Base-by-base conservation (phyloP, 768 basidiomycete genomes). In the Lyophyllum semitale region DNA sequence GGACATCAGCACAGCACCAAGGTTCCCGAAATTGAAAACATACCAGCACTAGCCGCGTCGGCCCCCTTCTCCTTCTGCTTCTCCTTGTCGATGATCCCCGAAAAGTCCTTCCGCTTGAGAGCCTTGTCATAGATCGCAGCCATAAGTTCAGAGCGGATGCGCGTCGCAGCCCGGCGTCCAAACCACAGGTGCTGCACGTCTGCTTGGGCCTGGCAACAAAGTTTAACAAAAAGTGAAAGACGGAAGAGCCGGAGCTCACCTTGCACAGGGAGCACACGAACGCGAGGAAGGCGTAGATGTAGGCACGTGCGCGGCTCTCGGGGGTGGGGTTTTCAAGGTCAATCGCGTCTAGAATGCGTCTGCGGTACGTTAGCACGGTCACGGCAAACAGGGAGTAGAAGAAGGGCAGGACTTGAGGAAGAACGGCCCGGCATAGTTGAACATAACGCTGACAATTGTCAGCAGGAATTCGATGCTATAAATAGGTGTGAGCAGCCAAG, bases 41-140 rank as follows among this genome's bases (percentile, higher is more conserved):
- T 27, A 29, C 26, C 2, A 9, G 27, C n/a, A 6, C 26, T 51
- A 15, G 42, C 22, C 20, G 80, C 70, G 58, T 82, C 81, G 0
- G 82, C 81, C 22, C 77, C 76, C 15, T 71, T 69, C 58, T 76
- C 49, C 22, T 58, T 66, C 59, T 66, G 58, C 47, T 66, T 61
- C 7, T 63, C 66, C 58, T 81, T 80, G 48, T 83, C 77, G 8
- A 90, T 76, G 35, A 92, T 74, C 1, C 93, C 94, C 0, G 90
- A 91, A 55, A 85, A 90, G 66, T 95, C 93, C 64, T 84, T 88
- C 27, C 94, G 75, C 68, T 88, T 89, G 32, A 96, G 71, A 1
- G 93, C 83, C 67, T 97, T 97, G 68, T 93, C 89, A 64, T 95
- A 96, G 49, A 96, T 91, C 2, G 86, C 72, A 0, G 90, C 85